Evolutionary conservation across 352 stramenopile genomes (phyloP).

Genomic region (Globisporangium nunn): DNA sequence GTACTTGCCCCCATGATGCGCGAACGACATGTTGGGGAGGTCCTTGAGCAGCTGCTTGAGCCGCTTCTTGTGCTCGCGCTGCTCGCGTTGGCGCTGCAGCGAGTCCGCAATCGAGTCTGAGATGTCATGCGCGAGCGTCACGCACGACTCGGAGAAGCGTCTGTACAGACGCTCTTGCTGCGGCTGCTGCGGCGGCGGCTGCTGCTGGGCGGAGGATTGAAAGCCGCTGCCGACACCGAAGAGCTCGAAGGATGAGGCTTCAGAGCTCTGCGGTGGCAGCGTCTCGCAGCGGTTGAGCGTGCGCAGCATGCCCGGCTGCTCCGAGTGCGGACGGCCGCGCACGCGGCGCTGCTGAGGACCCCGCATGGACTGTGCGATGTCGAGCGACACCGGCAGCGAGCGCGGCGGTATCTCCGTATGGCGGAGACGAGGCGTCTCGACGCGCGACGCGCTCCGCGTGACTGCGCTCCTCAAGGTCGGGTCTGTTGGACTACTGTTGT

Average conservation of each 20-base stretch:
- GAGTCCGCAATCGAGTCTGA: conserved; percentile 21
- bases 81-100: conserved; percentile 36
- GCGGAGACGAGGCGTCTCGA: conserved; percentile 1
- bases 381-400: conserved; percentile 8
- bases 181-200: too few species aligned
- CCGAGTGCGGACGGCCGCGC: conserved; percentile 2
- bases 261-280: conserved; percentile 1
- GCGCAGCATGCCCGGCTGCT: conserved; percentile 4
- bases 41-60: conserved; percentile 54
- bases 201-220: not conserved
- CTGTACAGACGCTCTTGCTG: conserved; percentile 8
- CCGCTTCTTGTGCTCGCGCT: conserved; percentile 38
- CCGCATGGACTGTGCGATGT: conserved; percentile 9
- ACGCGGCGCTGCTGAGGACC: not conserved
- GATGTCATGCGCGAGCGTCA: conserved; percentile 26
- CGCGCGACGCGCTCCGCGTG: not conserved
- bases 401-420: conserved; percentile 12
- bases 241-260: not conserved
- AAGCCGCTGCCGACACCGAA: not conserved
- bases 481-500: not conserved
- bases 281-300: conserved; percentile 1
- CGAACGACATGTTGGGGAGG: conserved; percentile 75
- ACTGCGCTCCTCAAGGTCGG: not conserved
- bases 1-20: conserved; percentile 40
- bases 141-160: conserved; percentile 25